Base-by-base conservation (phyloP, 2,329 filamentous ascomycete species). In the Colletotrichum horii region DNA sequence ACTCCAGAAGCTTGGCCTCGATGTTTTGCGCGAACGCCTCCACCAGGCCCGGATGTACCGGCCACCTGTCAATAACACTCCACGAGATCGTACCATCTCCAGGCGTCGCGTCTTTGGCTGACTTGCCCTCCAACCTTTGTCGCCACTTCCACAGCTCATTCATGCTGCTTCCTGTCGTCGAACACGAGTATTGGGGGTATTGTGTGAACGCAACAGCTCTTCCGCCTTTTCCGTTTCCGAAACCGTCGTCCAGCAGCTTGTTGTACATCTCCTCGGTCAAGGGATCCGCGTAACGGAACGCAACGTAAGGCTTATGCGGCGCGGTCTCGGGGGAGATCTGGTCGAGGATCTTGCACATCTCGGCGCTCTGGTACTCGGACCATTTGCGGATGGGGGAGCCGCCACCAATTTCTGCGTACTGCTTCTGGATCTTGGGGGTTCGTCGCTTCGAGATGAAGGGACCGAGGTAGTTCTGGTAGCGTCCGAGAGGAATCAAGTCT, bases 121-220 rank as follows among this genome's bases (percentile, higher is more conserved):
- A 88, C 84, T 95, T 96, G 52, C 95, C 95, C 84, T 98, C 96
- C 69, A 99, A 87, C 77, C 95, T 89, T 81, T 95, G 94, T 77
- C 96, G 91, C 96, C 96, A 98, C 86, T 97, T 98, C 97, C 97
- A 99, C 43, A 99, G 87, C 86, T 99, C 97, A 81, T 99, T 99
- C 73, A 99, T 87, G 77, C 95, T 98, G 84, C 95, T 98, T 26
- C 97, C 97, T 0, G 97, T 99, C 2, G 97, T 99, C 24, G 96
- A 98, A 87, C 97, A 99, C 24, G 95, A 98, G 85, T 99, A 99
- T 84, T 99, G 97, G 3, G 97, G 97, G 81, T 99, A 99, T 85
- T 99, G 97, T 32, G 96, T 98, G 82, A 99, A 99, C 2, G 97
- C 97, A 6, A 99, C 96, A 3, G 97, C 97, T 74, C 97, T 91